Evolutionary conservation across 345 rosid species (phyloP), one percentile per base, ranked within the genome.

Genomic region (Raphanus raphanistrum): DNA sequence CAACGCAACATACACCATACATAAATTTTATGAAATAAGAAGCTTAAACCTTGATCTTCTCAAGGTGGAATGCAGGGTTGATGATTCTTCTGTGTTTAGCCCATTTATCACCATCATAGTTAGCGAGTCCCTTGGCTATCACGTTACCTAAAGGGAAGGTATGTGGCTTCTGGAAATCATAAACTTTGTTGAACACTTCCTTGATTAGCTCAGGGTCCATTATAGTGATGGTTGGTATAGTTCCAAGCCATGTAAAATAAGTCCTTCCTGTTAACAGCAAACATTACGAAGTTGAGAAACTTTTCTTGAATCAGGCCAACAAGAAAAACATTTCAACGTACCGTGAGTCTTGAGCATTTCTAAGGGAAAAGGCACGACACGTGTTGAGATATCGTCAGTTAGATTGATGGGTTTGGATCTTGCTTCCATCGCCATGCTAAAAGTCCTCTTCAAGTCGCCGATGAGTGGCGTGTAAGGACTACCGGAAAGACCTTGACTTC

Each of bases 401-500:
- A 80, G 31, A 16, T 64, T 69, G 57, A 77, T 66, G 4, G 76
- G 72, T 61, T 63, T 80, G 21, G 82, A 63, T 38, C 57, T 63
- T 52, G 86, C 82, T 61, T 78, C 66, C 0, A 1, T 5, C 48
- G 50, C 3, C 83, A 77, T 71, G 7, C 3, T 33, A 29, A 16
- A 31, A 8, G 0, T 57, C 72, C 16, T 81, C 25, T 33, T 71
- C 17, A 67, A 5, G 50, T 83, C 83, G 8, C 83, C 83, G 63
- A 63, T 12, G 26, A 80, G 72, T 57, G 72, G 68, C 17, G 79
- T 70, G 79, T 83, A 83, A 65, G 85, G 45, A 52, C 61, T 76
- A 43, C 85, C 83, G 29, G 52, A 0, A 25, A 83, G 73, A 27
- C 83, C 85, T 4, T 80, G 83, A 55, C 54, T 41, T 66, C 81